Evolutionary conservation across 352 stramenopile genomes (phyloP).

Genomic region (Thraustochytrium sp.): DNA sequence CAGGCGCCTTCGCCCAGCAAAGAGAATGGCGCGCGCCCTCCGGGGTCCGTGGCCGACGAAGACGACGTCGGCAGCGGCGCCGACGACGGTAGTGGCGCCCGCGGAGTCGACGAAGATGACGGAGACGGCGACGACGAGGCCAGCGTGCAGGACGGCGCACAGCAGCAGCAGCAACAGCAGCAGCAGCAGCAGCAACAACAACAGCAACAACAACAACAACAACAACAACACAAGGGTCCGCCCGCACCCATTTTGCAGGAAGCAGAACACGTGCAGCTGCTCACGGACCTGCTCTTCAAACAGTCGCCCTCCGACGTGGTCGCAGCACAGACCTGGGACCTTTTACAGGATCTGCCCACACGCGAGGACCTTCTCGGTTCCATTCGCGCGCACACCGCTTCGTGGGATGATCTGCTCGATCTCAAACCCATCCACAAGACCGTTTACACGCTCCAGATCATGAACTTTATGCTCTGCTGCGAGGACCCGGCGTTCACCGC

Average conservation of each 20-base stretch:
- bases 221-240: background rate
- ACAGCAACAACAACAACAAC: background rate
- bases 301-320: background rate
- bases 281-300: conserved; percentile 17
- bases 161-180: background rate
- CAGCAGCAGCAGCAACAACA: too few relatives aligned
- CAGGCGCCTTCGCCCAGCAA: background rate
- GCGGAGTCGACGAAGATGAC: background rate
- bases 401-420: background rate
- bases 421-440: background rate
- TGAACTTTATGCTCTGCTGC: conserved; percentile 6
- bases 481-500: background rate
- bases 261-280: background rate
- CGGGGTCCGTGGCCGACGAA: too few relatives aligned
- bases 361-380: background rate
- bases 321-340: background rate
- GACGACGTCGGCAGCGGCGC: too few relatives aligned
- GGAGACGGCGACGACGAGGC: background rate
- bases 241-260: background rate
- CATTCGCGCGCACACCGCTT: background rate
- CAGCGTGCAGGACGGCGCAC: background rate
- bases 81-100: too few relatives aligned
- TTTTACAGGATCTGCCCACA: conserved; percentile 5
- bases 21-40: background rate
- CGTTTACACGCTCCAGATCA: conserved; percentile 2